Evolutionary conservation across 352 stramenopile species (phyloP).

Genomic region (Phytophthora sp.): DNA sequence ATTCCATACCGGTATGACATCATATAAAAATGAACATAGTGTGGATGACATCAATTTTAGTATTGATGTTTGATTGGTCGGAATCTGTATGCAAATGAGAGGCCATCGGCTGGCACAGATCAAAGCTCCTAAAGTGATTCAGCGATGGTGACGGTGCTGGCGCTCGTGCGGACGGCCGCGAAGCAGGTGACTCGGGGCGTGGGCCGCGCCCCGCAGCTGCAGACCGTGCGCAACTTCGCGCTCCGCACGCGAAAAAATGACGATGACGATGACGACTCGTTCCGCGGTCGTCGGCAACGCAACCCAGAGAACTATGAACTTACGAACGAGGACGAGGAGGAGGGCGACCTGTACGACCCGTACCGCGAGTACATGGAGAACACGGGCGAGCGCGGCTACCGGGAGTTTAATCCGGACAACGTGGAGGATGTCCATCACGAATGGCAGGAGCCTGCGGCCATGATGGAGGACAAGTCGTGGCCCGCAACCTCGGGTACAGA

Average conservation of each 20-base stretch:
- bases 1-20: not conserved
- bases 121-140: constrained; percentile 12
- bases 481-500: constrained; percentile 78
- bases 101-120: constrained; percentile 35
- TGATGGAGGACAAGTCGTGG: constrained; percentile 92
- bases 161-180: constrained; percentile 52
- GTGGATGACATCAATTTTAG: not conserved
- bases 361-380: constrained; percentile 86
- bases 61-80: not conserved
- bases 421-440: constrained; percentile 59
- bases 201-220: constrained; percentile 18
- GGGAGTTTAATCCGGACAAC: constrained; percentile 82
- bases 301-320: constrained; percentile 28
- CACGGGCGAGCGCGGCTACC: constrained; percentile 69
- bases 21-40: not conserved
- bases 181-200: constrained; percentile 35
- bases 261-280: constrained; percentile 37
- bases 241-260: constrained; percentile 21
- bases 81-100: constrained; percentile 17
- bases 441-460: constrained; percentile 77
- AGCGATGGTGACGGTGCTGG: constrained; percentile 46
- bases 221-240: constrained; percentile 25
- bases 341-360: constrained; percentile 75
- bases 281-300: constrained; percentile 30
- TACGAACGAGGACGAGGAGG: constrained; percentile 10